Base-by-base conservation (phyloP, 2,329 filamentous ascomycete species). In the Sclerotinia sclerotiorum region DNA sequence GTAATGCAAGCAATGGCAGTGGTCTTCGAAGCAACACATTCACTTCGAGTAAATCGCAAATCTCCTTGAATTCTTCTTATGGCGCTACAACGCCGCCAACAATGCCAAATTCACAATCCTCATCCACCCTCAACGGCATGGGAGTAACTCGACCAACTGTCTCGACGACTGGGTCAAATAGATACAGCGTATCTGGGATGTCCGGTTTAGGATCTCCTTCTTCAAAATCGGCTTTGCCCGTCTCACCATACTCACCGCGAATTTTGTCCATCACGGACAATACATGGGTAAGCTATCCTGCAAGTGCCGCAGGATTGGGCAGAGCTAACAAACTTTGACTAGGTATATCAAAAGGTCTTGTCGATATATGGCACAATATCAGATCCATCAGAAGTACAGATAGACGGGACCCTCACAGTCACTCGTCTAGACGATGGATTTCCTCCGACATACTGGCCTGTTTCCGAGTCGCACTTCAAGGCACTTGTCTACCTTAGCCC, bases 291-390 rank as follows among this genome's bases (percentile, higher is more conserved):
- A 48, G 29, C 27, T 48, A 35, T 52, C 19, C 11, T 21, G 29
- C 17, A 27, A 42, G 5, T 46, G 10, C 13, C 49, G 42, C 19
- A 19, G 27, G 13, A 51, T 42, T 60, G 48, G 48, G 46, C 44
- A 27, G 32, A 42, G 32, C 24, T 60, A 52, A 63, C 67, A 75
- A 51, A 76, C 63, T 19, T 42, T 21, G 19, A 49, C 65, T 73
- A 97, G 93, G 92, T 96, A 27, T 92, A 97, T 77, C 93, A 97
- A 82, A 97, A 97, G 78, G 86, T 96, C 11, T 83, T 97, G 27
- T 85, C 95, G 32, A 84, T 97, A 58, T 88, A 90, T 74, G 94
- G 94, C 63, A 88, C 91, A 61, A 90, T 97, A 73, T 93, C 91
- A 69, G 92, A 97, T 72, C 82, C 88, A 6, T 81, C 84, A 46